Conservation (phyloP, 2,329 filamentous ascomycete genomes). For the Mollisiaceae sp. region DNA sequence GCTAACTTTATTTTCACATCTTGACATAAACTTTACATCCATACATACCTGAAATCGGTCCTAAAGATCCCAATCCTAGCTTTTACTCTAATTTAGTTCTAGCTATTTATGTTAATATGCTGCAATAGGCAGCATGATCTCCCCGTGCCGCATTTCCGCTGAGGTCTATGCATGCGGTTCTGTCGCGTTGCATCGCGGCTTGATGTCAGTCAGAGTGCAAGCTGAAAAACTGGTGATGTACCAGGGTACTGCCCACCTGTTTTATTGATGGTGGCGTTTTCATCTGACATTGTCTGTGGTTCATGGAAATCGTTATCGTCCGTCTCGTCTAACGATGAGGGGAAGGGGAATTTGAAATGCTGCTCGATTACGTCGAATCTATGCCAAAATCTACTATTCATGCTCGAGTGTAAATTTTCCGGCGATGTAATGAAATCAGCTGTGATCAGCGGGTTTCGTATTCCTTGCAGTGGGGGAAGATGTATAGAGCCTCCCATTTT, state of each 20-base stretch:
- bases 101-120: conserved; percentile 14
- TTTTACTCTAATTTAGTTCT: not conserved
- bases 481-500: not conserved
- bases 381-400: not conserved
- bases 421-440: not conserved
- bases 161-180: conserved; percentile 7
- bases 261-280: not conserved
- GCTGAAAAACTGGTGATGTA: conserved; percentile 7
- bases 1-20: conserved; percentile 3
- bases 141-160: conserved; percentile 5
- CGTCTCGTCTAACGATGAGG: not conserved
- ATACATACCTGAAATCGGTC: conserved; percentile 13
- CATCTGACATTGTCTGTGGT: not conserved
- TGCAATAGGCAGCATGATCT: not conserved
- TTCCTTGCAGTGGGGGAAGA: not conserved
- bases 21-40: not conserved
- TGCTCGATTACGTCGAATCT: not conserved
- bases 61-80: not conserved
- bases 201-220: not conserved
- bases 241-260: conserved; percentile 1
- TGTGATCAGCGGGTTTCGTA: not conserved
- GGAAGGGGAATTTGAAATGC: not conserved
- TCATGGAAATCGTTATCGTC: not conserved
- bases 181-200: conserved; percentile 9
- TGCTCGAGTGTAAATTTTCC: not conserved